A percentile compares a stretch with the other conserved stretches of the same genome.
Conservation (phyloP, 345 rosid species). For the Carallia brachiata region DNA sequence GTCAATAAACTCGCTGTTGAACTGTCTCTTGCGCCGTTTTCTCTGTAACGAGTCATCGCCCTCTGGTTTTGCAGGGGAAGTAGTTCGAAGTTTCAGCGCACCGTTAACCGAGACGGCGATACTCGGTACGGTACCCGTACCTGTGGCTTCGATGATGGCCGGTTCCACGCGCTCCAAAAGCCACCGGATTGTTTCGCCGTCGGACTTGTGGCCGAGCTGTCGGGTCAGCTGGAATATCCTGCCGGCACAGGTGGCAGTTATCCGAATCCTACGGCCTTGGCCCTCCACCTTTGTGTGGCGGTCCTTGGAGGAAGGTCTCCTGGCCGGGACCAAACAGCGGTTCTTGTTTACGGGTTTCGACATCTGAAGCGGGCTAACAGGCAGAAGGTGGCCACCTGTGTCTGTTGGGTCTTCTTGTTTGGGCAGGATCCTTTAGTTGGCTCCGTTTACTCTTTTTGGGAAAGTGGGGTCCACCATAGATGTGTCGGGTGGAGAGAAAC, state of each 20-base stretch:
- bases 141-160: conserved; percentile 73
- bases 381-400: conserved; percentile 22
- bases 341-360: conserved; percentile 1
- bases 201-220: conserved; percentile 74
- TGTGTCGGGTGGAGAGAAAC: background rate
- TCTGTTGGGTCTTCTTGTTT: conserved; percentile 39
- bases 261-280: conserved; percentile 74
- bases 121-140: conserved; percentile 74
- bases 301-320: conserved; percentile 50
- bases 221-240: conserved; percentile 77
- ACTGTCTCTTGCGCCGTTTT: conserved; percentile 50
- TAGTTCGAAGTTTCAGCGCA: conserved; percentile 59
- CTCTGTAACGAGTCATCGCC: conserved; percentile 26
- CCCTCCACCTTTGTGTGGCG: conserved; percentile 91
- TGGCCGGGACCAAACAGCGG: conserved; percentile 27
- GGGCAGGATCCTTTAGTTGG: conserved; percentile 24
- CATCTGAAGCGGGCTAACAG: conserved; percentile 11
- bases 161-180: conserved; percentile 66
- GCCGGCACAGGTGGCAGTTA: conserved; percentile 76
- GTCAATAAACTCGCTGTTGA: conserved; percentile 50
- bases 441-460: background rate
- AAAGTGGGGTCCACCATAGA: conserved; percentile 31
- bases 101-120: conserved; percentile 85
- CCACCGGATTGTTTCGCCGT: conserved; percentile 84
- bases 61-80: conserved; percentile 31